These are phyloP conservation scores for Hyaloscypha variabilis DNA, from an alignment of 495 filamentous ascomycete genomes.

Conservation along the genomic window DNA sequence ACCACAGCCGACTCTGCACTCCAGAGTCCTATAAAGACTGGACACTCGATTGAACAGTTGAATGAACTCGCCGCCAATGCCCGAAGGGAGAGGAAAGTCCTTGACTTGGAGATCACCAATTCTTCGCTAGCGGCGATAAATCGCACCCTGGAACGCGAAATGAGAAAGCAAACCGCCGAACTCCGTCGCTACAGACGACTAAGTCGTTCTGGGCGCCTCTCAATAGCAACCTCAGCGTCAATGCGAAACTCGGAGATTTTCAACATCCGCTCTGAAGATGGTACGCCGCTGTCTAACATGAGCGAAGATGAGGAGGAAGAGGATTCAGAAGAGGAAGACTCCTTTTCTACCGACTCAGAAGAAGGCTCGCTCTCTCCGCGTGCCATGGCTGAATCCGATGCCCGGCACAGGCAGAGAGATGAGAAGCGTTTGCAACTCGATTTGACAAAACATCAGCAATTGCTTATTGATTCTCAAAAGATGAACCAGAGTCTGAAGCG, in stretches of 20 bases:
- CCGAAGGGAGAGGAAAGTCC: conserved; percentile 87
- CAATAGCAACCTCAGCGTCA: conserved; percentile 41
- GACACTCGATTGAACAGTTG: conserved; percentile 50
- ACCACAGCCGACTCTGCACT: conserved; percentile 34
- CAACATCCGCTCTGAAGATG: conserved; percentile 29
- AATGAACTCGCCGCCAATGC: conserved; percentile 78
- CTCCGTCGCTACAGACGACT: conserved; percentile 81
- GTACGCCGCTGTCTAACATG: conserved; percentile 49
- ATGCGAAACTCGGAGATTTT: conserved; percentile 21
- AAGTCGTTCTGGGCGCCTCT: conserved; percentile 74
- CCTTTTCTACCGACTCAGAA: conserved; percentile 33
- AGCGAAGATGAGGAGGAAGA: conserved; percentile 49
- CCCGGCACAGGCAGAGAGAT: conserved; percentile 59
- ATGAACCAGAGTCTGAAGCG: conserved; percentile 92
- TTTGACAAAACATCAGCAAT: conserved; percentile 82
- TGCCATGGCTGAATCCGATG: conserved; percentile 45
- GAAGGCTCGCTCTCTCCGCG: conserved; percentile 48
- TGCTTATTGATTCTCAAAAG: conserved; percentile 85
- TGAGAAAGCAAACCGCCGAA: conserved; percentile 89
- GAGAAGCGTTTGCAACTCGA: conserved; percentile 80
- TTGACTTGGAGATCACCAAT: conserved; percentile 98
- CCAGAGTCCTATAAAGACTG: conserved; percentile 54
- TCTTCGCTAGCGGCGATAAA: conserved; percentile 97
- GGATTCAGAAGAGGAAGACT: conserved; percentile 43
- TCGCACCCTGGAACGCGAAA: conserved; percentile 83